Evolutionary conservation across 1,284 basidiomycete genomes (phyloP).

Genomic region (Apiotrichum montevideense): DNA sequence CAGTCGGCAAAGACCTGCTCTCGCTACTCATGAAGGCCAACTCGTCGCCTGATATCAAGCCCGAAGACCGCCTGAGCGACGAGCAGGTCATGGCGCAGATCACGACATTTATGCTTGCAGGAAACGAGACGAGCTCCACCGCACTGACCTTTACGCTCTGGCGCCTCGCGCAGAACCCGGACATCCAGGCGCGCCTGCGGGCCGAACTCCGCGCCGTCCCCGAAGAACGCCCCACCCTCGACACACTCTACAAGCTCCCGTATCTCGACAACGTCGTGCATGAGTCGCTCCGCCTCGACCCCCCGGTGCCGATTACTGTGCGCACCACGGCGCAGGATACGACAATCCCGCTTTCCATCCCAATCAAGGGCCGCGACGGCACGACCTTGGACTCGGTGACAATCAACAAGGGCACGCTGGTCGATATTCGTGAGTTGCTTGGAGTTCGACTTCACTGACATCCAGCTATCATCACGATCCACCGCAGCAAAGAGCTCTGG

Average conservation of each 20-base stretch:
- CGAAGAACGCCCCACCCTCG: constrained; percentile 8
- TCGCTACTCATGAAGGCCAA: constrained; percentile 53
- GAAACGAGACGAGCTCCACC: constrained; percentile 70
- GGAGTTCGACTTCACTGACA: background rate
- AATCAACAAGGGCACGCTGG: constrained; percentile 32
- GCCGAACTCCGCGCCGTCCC: constrained; percentile 48
- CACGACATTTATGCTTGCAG: constrained; percentile 58
- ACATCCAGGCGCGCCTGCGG: constrained; percentile 57
- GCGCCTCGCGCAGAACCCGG: constrained; percentile 55
- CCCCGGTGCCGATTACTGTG: constrained; percentile 55
- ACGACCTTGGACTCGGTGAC: constrained; percentile 35
- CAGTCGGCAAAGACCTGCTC: constrained; percentile 31
- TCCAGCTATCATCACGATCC: constrained; percentile 49
- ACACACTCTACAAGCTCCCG: constrained; percentile 46
- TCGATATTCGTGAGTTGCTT: constrained; percentile 37
- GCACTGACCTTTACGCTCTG: constrained; percentile 68
- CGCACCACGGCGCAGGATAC: constrained; percentile 55
- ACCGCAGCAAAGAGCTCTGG: constrained; percentile 58
- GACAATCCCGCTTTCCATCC: constrained; percentile 56
- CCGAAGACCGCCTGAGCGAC: constrained; percentile 56
- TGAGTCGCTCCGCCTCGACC: constrained; percentile 60
- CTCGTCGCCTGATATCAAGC: constrained; percentile 52
- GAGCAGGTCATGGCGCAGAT: constrained; percentile 67
- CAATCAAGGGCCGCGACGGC: constrained; percentile 45
- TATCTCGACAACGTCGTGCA: constrained; percentile 61